Evolutionary conservation across 306 rosid species (phyloP).

Genomic region (Bauhinia variegata): DNA sequence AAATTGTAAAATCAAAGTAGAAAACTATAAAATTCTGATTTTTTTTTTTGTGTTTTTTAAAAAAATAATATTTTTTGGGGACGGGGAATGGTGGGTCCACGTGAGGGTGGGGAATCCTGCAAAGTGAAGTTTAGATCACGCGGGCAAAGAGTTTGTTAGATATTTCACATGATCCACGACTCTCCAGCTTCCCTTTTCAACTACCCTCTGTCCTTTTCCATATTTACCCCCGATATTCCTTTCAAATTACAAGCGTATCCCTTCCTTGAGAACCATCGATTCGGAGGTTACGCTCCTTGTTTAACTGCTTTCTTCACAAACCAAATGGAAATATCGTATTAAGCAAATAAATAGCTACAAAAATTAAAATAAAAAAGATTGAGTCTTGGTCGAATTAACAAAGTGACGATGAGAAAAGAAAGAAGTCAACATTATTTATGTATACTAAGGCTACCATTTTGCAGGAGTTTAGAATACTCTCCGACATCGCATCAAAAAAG

Average conservation of each 20-base stretch:
- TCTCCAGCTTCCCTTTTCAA: conserved; percentile 69
- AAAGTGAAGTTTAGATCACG: conserved; percentile 60
- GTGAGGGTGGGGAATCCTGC: conserved; percentile 34
- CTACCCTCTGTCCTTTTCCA: not conserved
- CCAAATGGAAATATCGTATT: too few relatives aligned
- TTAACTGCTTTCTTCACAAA: too few relatives aligned
- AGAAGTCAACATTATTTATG: conserved; percentile 32
- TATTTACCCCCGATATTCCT: conserved; percentile 6
- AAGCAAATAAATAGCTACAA: too few relatives aligned
- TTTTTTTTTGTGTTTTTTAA: too few relatives aligned
- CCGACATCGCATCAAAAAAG: too few relatives aligned
- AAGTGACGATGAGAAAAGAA: not conserved
- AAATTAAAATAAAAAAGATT: too few relatives aligned
- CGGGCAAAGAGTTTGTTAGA: conserved; percentile 53
- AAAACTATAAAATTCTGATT: too few relatives aligned
- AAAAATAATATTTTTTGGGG: not conserved
- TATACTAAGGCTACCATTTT: not conserved
- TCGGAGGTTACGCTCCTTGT: too few relatives aligned
- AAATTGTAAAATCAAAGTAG: too few relatives aligned
- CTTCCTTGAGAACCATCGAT: not conserved
- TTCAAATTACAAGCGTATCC: conserved; percentile 5
- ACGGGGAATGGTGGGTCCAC: conserved; percentile 13
- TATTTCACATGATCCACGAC: conserved; percentile 73
- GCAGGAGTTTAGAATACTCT: not conserved
- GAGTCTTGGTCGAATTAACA: too few relatives aligned